Conservation (phyloP, 805 yeast species). For the Sporopachydermia quercuum region DNA sequence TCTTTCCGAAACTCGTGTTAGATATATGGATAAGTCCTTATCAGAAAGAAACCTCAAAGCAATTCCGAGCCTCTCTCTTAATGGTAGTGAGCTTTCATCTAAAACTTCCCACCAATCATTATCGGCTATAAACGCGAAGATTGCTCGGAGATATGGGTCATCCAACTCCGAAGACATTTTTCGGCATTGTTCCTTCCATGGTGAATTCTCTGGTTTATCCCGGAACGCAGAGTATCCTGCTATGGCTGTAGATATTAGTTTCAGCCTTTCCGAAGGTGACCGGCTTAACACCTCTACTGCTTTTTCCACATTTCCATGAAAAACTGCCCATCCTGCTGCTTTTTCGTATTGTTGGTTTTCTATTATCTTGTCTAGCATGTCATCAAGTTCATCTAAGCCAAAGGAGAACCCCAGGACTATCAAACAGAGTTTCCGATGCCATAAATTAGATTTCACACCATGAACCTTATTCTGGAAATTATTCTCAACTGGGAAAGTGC, state of each 20-base stretch:
- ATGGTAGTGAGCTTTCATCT: conserved; percentile 77
- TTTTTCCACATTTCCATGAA: conserved; percentile 71
- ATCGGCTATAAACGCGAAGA: conserved; percentile 87
- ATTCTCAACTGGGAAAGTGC: background rate
- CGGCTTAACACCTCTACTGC: conserved; percentile 69
- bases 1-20: conserved; percentile 51
- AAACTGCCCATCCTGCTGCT: conserved; percentile 97
- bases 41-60: conserved; percentile 79
- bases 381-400: conserved; percentile 60
- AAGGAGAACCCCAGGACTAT: conserved; percentile 87
- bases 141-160: conserved; percentile 79
- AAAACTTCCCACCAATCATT: conserved; percentile 94
- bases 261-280: conserved; percentile 54
- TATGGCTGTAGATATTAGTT: conserved; percentile 83
- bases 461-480: background rate
- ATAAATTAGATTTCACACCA: background rate
- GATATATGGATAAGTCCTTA: conserved; percentile 55
- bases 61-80: conserved; percentile 79
- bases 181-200: conserved; percentile 92
- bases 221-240: conserved; percentile 74
- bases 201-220: conserved; percentile 39
- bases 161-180: conserved; percentile 76
- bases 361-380: conserved; percentile 42
- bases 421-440: conserved; percentile 62
- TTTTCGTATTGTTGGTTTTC: conserved; percentile 52